Evolutionary conservation across 306 rosid species (phyloP), one percentile per base, ranked within the genome.

Genomic region (Rosa rugosa): DNA sequence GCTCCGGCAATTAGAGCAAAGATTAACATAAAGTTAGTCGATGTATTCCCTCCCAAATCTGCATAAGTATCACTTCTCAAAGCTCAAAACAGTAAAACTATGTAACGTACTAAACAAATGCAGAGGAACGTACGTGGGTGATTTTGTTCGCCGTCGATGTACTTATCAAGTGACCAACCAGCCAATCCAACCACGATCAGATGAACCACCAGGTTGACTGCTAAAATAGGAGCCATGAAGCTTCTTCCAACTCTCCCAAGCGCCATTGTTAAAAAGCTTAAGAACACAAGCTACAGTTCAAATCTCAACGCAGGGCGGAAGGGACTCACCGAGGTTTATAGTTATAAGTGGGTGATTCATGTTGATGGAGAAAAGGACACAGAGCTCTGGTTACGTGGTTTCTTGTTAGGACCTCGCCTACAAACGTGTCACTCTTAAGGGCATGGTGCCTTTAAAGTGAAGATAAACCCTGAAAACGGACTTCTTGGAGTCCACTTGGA

Each of bases 111-210:
- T 62, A 14, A 7, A 31, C 11, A 64, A 31, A 10, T 38, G 40
- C 49, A 38, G 49, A 20, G 71, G 14, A 67, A 67, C 49, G 0
- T 86, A 86, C 89, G 87, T 6, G 80, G 84, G 76, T 83, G 85
- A 64, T 83, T 71, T 38, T 83, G 87, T 49, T 83, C 82, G 5
- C 85, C 85, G 75, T 83, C 41, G 71, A 83, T 86, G 75, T 78
- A 86, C 31, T 86, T 81, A 83, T 86, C 84, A 8, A 86, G 80
- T 27, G 85, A 86, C 89, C 84, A 86, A 13, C 82, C 85, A 44
- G 87, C 89, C 16, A 86, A 72, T 36, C 87, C 85, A 50, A 86
- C 78, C 16, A 79, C 78, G 8, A 86, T 76, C 5, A 83, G 27
- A 72, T 60, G 72, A 42, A 75, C 82, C 41, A 81, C 87, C 50